Base-by-base conservation (phyloP, 2,329 filamentous ascomycete species). In the Chrysosphaeria jannelii region DNA sequence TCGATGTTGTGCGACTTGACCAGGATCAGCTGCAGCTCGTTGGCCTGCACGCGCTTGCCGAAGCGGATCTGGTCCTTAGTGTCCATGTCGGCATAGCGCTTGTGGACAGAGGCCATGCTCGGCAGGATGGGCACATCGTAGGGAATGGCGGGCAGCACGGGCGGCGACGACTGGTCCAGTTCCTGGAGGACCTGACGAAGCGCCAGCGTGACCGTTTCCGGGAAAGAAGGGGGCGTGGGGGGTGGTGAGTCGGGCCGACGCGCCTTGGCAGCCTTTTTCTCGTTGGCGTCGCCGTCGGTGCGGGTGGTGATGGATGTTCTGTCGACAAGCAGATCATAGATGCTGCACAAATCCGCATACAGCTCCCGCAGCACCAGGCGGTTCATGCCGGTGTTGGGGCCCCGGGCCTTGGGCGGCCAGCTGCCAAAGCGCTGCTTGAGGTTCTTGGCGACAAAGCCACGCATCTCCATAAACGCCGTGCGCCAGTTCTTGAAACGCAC, bases 351-450 rank as follows among this genome's bases (percentile, higher is more conserved):
- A 39, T 97, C 81, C 13, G 63, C 57, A 44, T 91, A 93, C 6
- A 93, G 47, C 20, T 74, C 66, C 37, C 64, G 63, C 20, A 91
- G 50, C 5, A 90, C 74, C 21, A 76, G 45, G 13, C 85, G 59
- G 41, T 91, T 91, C 12, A 93, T 53, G 0, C 81, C 81, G 14
- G 71, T 67, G 31, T 90, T 75, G 1, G 67, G 59, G 38, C 90
- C 89, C 55, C 88, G 90, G 2, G 78, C 76, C 41, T 85, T 89
- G 6, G 85, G 81, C 3, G 85, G 79, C 81, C 81, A 88, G 39
- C 54, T 64, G 11, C 57, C 57, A 26, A 65, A 56, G 4, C 48
- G 46, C 8, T 46, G 36, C 39, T 59, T 64, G 38, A 63, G 63
- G 40, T 78, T 67, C 31, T 53, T 48, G 23, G 78, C 48, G 10